Evolutionary conservation across 2,329 filamentous ascomycete species (phyloP).

Genomic region (Dothideomycetes sp.): DNA sequence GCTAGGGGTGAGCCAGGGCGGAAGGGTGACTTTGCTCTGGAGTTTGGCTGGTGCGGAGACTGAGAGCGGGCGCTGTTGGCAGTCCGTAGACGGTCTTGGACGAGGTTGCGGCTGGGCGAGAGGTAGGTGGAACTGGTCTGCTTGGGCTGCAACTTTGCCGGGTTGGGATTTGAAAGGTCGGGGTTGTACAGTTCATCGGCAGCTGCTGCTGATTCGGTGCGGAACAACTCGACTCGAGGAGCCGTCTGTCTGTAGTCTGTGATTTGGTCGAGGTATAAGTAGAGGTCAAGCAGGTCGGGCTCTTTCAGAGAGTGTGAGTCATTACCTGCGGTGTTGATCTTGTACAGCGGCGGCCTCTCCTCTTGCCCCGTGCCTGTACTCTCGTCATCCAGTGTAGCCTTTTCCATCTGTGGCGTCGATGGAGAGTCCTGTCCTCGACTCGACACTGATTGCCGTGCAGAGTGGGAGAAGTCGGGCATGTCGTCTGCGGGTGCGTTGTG

Average conservation of each 20-base stretch:
- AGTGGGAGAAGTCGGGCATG: constrained; percentile 40
- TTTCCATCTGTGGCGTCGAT: constrained; percentile 44
- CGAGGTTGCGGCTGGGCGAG: constrained; percentile 47
- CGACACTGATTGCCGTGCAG: constrained; percentile 47
- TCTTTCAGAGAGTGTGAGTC: constrained; percentile 17
- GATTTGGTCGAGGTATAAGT: constrained; percentile 14
- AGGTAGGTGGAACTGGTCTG: constrained; percentile 46
- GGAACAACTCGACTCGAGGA: constrained; percentile 54
- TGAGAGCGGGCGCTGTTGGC: constrained; percentile 59
- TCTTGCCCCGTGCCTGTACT: background rate
- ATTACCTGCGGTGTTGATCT: constrained; percentile 46
- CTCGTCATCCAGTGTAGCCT: constrained; percentile 34
- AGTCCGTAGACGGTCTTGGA: constrained; percentile 66
- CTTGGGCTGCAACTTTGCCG: constrained; percentile 55
- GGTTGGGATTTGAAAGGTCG: constrained; percentile 48
- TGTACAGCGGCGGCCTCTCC: constrained; percentile 35
- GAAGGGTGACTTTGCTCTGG: constrained; percentile 71
- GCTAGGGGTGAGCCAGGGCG: constrained; percentile 48
- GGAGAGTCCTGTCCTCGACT: constrained; percentile 51
- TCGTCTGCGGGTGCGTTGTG: constrained; percentile 35
- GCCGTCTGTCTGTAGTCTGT: constrained; percentile 7
- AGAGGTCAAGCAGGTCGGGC: constrained; percentile 23
- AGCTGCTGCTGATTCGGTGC: constrained; percentile 78
- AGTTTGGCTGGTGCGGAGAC: constrained; percentile 40
- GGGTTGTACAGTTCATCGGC: constrained; percentile 77